A percentile compares a stretch with the other conserved stretches of the same genome.
Evolutionary conservation across 2,329 filamentous ascomycete genomes (phyloP).

Genomic region (Dothideomycetes sp.): DNA sequence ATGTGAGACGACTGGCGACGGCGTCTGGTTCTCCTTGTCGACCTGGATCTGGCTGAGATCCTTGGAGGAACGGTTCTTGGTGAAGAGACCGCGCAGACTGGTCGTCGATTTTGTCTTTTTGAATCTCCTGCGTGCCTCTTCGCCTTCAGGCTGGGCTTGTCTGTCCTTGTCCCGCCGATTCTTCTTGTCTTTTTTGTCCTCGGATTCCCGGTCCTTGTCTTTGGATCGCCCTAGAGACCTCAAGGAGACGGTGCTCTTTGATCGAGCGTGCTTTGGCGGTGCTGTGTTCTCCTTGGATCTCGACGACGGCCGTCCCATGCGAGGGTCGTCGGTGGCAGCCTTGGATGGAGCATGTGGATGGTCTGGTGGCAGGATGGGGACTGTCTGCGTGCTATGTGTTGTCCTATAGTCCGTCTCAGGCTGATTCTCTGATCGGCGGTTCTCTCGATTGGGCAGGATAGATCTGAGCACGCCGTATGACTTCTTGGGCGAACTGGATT

Average conservation of each 20-base stretch:
- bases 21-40: constrained; percentile 75
- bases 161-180: constrained; percentile 1
- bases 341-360: constrained; percentile 31
- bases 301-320: not conserved
- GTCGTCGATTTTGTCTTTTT: constrained; percentile 75
- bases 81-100: constrained; percentile 67
- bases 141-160: constrained; percentile 2
- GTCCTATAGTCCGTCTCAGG: constrained; percentile 28
- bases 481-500: constrained; percentile 14
- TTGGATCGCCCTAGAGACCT: constrained; percentile 40
- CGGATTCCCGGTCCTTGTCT: constrained; percentile 16
- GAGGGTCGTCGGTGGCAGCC: constrained; percentile 17
- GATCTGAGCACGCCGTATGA: constrained; percentile 41
- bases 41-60: constrained; percentile 38
- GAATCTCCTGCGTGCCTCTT: constrained; percentile 12
- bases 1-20: constrained; percentile 36
- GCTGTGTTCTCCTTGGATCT: constrained; percentile 6
- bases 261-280: constrained; percentile 35
- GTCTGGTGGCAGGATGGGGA: constrained; percentile 38
- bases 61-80: constrained; percentile 58
- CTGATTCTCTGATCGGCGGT: constrained; percentile 32
- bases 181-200: not conserved
- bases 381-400: constrained; percentile 15
- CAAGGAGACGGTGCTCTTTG: constrained; percentile 42
- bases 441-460: constrained; percentile 34